A percentile compares a stretch with the other conserved stretches of the same genome.
phyloP scores from a whole-genome alignment of 768 basidiomycete species.

The Russula ochroleuca region DNA sequence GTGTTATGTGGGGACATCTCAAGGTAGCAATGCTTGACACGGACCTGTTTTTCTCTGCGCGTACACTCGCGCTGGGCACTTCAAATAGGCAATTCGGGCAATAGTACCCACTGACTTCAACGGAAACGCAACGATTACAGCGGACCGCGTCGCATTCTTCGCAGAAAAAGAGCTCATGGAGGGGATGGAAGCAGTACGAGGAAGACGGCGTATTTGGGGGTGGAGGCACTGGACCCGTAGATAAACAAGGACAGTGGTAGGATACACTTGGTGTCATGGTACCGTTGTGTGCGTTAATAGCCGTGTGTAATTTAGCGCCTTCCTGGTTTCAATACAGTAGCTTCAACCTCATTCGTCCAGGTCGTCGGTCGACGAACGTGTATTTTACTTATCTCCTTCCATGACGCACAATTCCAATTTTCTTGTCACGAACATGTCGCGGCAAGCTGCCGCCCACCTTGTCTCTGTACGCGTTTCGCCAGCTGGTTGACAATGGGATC shows the following conservation, averaged over 20 bases:
- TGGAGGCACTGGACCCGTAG: slow-evolving; percentile 57
- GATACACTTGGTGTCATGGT: slow-evolving; percentile 44
- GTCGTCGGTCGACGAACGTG: slow-evolving; percentile 47
- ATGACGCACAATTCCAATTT: slow-evolving; percentile 76
- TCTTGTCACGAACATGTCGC: slow-evolving; percentile 64
- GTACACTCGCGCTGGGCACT: slow-evolving; percentile 96
- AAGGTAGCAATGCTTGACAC: slow-evolving; percentile 16
- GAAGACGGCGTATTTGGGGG: slow-evolving; percentile 76
- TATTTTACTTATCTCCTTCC: slow-evolving; percentile 78
- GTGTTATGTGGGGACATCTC: neutral
- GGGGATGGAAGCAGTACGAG: slow-evolving; percentile 72
- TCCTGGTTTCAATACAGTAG: neutral
- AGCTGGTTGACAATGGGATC: slow-evolving; percentile 77
- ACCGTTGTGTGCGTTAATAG: neutral
- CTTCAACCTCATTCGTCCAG: no score
- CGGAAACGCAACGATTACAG: slow-evolving; percentile 86
- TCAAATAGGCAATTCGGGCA: slow-evolving; percentile 99
- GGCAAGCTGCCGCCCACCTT: slow-evolving; percentile 38
- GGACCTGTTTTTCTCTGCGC: slow-evolving; percentile 96
- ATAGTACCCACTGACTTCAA: slow-evolving; percentile 96
- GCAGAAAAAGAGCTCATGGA: slow-evolving; percentile 90
- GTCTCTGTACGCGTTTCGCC: slow-evolving; percentile 46
- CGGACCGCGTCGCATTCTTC: slow-evolving; percentile 96
- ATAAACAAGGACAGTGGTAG: slow-evolving; percentile 76
- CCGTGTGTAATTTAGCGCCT: neutral